Evolutionary conservation across 305 asterid genomes (phyloP), one percentile per base, ranked within the genome.

Genomic region (Plantago rigida): DNA sequence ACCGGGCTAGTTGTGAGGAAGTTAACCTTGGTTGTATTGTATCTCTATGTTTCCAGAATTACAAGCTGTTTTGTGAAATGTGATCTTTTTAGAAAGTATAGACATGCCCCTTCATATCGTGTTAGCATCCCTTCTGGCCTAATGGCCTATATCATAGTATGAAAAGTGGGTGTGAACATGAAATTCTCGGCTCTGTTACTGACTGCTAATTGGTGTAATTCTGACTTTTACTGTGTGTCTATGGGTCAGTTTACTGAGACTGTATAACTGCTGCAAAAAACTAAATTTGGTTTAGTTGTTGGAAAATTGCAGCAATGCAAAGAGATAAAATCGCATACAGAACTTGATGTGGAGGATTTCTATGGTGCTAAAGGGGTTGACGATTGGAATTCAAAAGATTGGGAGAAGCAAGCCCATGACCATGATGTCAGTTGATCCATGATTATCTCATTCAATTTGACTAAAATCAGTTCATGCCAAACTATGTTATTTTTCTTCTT

Each of bases 281-380:
- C 13, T 51, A 13, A 26, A 12, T 51, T 51, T 51, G 56, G 26
- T 64, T 47, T 59, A 64, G 60, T 56, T 69, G 68, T 51, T 60
- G 73, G 50, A 51, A 62, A 9, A 46, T 74, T 73, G 67, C 91
- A 91, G 96, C 90, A 78, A 80, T 81, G 55, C 57, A 73, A 84
- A 79, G 93, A 77, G 70, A 82, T 91, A 67, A 79, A 73, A 71
- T 62, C 63, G 9, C 83, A 66, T 36, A 77, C 94, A 3, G 73
- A 70, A 67, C 94, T 91, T 77, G 60, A 36, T 22, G 96, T 88
- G 69, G 89, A 70, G 65, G 86, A 83, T 65, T 84, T 80, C 72
- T 91, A 65, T 67, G 98, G 96, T 55, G 87, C 88, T 57, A 83
- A 69, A 71, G 94, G 95, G 50, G 78, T 88, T 58, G 95, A 91